phyloP scores from a whole-genome alignment of 257 asterid species.

The Echites panduratus region DNA sequence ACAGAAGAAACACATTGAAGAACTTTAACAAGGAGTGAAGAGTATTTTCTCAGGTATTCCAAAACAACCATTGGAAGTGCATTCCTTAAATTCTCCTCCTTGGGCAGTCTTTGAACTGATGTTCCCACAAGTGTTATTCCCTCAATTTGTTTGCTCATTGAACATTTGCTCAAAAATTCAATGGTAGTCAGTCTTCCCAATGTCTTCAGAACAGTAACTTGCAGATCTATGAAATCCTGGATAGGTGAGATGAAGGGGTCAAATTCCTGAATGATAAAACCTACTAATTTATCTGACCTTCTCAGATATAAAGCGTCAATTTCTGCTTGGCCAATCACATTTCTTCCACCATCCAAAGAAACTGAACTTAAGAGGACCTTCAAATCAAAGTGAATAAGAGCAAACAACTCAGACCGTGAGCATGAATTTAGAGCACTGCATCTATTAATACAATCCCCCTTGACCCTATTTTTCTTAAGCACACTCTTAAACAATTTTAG shows the following conservation, averaged over 20 bases:
- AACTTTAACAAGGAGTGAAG: constrained; percentile 53
- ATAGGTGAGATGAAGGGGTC: constrained; percentile 59
- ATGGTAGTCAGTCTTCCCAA: constrained; percentile 62
- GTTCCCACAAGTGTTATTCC: constrained; percentile 34
- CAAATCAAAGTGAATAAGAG: constrained; percentile 65
- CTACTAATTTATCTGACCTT: constrained; percentile 59
- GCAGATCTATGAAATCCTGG: constrained; percentile 55
- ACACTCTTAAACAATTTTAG: constrained; percentile 52
- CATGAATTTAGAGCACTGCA: constrained; percentile 30
- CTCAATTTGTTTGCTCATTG: constrained; percentile 37
- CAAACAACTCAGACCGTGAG: constrained; percentile 59
- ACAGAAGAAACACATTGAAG: constrained; percentile 64
- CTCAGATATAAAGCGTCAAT: constrained; percentile 36
- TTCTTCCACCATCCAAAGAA: constrained; percentile 37
- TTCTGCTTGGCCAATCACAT: constrained; percentile 41
- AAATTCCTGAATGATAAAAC: constrained; percentile 42
- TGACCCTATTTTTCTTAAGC: constrained; percentile 34
- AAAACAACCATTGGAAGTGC: constrained; percentile 41
- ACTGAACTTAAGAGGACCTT: constrained; percentile 70
- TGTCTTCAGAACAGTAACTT: constrained; percentile 56
- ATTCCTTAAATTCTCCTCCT: constrained; percentile 40
- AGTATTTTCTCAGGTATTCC: constrained; percentile 56
- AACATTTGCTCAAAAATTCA: constrained; percentile 63
- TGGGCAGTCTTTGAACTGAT: constrained; percentile 28
- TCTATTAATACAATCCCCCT: constrained; percentile 30